Conservation (phyloP, 2,329 filamentous ascomycete genomes). For the Fusarium paranaense region DNA sequence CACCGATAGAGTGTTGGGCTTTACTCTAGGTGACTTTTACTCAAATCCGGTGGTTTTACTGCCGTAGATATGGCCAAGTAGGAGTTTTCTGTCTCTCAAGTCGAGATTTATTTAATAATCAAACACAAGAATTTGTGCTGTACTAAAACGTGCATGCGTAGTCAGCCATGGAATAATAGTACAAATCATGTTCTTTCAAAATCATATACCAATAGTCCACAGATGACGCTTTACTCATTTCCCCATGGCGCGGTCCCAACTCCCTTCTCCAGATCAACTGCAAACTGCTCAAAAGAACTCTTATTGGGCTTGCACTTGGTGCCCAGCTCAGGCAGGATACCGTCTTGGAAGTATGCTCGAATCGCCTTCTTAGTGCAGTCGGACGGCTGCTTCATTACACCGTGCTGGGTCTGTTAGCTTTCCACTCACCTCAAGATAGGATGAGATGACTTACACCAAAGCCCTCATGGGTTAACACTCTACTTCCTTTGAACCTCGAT, state of each 20-base stretch:
- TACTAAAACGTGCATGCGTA: background rate
- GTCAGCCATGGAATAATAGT: background rate
- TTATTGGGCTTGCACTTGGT: slow-evolving; percentile 4
- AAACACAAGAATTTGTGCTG: background rate
- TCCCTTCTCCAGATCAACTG: background rate
- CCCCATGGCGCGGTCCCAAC: background rate
- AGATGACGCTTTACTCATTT: background rate
- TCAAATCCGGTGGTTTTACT: background rate
- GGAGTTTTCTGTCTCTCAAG: background rate
- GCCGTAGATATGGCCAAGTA: background rate
- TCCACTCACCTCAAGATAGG: background rate
- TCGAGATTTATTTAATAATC: background rate
- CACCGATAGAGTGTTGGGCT: background rate
- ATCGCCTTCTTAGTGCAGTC: slow-evolving; percentile 16
- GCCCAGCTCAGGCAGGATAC: slow-evolving; percentile 9
- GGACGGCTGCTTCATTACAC: slow-evolving; percentile 15
- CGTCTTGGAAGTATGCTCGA: slow-evolving; percentile 8
- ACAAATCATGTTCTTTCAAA: background rate
- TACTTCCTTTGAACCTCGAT: background rate
- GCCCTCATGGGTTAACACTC: background rate
- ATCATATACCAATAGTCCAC: background rate
- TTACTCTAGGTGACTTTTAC: background rate
- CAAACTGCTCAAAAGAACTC: background rate
- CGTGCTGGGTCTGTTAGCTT: slow-evolving; percentile 11
- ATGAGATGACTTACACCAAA: background rate